Conservation (phyloP, 805 yeast genomes). For the Metschnikowia corniflorae region DNA sequence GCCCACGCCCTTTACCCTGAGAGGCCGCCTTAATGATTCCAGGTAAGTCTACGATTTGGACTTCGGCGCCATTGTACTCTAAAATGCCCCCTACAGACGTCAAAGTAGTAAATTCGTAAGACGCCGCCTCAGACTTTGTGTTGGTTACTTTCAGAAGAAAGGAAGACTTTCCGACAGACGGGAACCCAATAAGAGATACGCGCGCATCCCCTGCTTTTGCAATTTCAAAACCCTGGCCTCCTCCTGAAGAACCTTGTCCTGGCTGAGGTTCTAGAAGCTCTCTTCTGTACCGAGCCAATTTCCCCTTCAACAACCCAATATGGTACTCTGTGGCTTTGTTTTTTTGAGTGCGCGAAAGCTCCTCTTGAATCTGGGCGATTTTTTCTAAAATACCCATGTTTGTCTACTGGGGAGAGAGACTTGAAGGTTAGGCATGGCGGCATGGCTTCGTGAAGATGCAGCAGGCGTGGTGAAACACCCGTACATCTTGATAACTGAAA, state of each 20-base stretch:
- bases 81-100: constrained; percentile 96
- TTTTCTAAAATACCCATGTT: constrained; percentile 48
- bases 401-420: no score
- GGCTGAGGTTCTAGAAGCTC: constrained; percentile 89
- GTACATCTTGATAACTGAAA: constrained; percentile 9
- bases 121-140: constrained; percentile 92
- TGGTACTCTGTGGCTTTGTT: constrained; percentile 98
- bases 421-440: no score
- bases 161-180: constrained; percentile 96
- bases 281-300: constrained; percentile 86
- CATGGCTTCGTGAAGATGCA: background rate
- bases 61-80: constrained; percentile 94
- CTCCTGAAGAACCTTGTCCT: constrained; percentile 65
- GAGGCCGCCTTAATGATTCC: constrained; percentile 97
- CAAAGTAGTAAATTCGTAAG: constrained; percentile 91
- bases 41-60: constrained; percentile 95
- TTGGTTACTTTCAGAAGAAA: constrained; percentile 84
- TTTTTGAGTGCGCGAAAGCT: constrained; percentile 91
- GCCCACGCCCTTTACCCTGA: constrained; percentile 96
- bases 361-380: constrained; percentile 86
- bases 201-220: constrained; percentile 95
- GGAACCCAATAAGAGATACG: constrained; percentile 92
- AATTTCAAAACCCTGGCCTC: constrained; percentile 90
- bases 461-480: constrained; percentile 12
- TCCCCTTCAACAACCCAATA: constrained; percentile 89